Base-by-base conservation (phyloP, 2,329 filamentous ascomycete species). In the Epichloe sp. region DNA sequence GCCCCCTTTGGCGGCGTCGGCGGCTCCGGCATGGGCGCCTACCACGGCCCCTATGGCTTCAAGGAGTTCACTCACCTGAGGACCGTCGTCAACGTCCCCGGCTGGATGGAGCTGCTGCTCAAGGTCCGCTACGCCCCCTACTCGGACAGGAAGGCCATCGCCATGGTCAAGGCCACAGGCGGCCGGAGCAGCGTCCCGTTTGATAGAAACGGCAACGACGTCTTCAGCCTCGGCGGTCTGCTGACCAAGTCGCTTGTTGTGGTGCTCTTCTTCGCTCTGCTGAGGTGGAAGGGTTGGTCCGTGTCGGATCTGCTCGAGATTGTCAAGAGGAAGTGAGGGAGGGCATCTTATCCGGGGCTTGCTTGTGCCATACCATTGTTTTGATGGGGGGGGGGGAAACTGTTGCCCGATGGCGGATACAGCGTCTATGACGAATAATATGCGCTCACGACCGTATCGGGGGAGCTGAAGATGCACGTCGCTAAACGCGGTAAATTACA, bases 1-100 rank as follows among this genome's bases (percentile, higher is more conserved):
- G 67, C 68, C 0, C 71, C 72, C 0, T 75, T 75, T 52, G 72
- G 73, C 14, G 72, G 73, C 5, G 67, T 73, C 17, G 72, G 73
- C 12, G 63, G 63, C 12, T 71, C 68, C 0, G 72, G 72, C 3
- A 60, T 63, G 23, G 72, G 72, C 17, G 58, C 59, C 17, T 73
- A 74, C 54, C 70, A 72, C 50, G 73, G 72, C 5, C 57, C 58
- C 43, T 64, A 67, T 52, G 68, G 71, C 23, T 65, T 75, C 56
- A 59, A 64, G 6, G 57, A 58, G 11, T 68, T 67, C 38, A 59
- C 57, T 1, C 64, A 68, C 46, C 52, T 56, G 6, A 59, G 65
- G 15, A 55, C 53, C 5, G 53, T 56, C 19, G 50, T 55, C 12
- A 48, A 50, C 15, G 47, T 56, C 3, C 55, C 53, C 7, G 52